phyloP scores from a whole-genome alignment of 345 rosid genomes.

The Corchorus capsularis region DNA sequence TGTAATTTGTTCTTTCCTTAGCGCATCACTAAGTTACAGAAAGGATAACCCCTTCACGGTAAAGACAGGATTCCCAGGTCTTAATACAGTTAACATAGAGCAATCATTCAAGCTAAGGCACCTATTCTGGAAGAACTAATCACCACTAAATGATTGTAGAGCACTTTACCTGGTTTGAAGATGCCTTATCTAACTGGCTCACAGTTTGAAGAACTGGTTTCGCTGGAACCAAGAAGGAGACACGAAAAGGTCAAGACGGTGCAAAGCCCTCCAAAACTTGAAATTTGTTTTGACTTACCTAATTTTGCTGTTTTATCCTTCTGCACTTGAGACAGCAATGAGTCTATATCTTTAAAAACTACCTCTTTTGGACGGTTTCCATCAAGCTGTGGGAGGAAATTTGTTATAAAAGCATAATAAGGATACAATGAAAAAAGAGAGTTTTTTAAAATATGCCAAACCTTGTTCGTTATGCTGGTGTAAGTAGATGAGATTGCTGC shows the following conservation, averaged over 20 bases:
- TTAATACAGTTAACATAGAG: not conserved
- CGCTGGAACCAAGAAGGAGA: constrained; percentile 32
- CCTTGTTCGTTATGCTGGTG: constrained; percentile 65
- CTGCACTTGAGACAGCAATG: constrained; percentile 58
- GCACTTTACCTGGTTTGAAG: constrained; percentile 45
- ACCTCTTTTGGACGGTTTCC: constrained; percentile 73
- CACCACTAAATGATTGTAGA: not conserved
- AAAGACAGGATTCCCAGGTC: not conserved
- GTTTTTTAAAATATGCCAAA: constrained; percentile 19
- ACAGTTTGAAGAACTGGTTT: constrained; percentile 33
- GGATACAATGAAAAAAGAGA: constrained; percentile 4
- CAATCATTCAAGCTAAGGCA: not conserved
- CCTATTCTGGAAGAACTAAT: not conserved
- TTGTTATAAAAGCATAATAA: constrained; percentile 14
- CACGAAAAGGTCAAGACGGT: constrained; percentile 8
- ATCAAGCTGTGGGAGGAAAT: constrained; percentile 54
- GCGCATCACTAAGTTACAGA: not conserved
- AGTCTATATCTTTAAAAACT: constrained; percentile 61
- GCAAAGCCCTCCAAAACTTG: constrained; percentile 21
- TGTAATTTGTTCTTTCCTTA: not conserved
- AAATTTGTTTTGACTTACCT: constrained; percentile 34
- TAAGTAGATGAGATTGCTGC: constrained; percentile 64
- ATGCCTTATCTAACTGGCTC: constrained; percentile 39
- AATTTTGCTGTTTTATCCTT: constrained; percentile 35
- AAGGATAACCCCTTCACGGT: not conserved